Conservation (phyloP, 805 yeast species). For the Cyberlindnera maritima region DNA sequence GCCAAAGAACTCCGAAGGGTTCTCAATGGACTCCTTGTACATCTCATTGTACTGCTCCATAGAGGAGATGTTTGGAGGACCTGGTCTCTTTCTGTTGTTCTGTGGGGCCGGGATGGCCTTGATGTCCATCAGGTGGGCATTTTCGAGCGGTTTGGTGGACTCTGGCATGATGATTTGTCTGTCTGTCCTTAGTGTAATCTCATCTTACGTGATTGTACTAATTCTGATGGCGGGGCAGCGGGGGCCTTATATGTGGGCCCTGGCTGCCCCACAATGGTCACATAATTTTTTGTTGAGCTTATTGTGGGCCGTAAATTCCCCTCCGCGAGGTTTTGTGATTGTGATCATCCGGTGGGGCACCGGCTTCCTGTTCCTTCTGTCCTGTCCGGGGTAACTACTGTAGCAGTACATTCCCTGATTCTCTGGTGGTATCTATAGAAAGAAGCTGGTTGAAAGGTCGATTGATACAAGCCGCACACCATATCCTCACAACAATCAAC, state of each 20-base stretch:
- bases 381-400: background rate
- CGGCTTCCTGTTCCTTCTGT: background rate
- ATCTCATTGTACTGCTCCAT: conserved; percentile 69
- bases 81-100: conserved; percentile 26
- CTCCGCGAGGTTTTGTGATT: background rate
- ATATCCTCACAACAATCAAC: no score
- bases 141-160: conserved; percentile 25
- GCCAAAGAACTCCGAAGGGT: conserved; percentile 84
- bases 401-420: no score
- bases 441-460: no score
- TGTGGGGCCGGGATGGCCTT: conserved; percentile 25
- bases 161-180: conserved; percentile 20
- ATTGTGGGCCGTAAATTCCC: conserved; percentile 1
- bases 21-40: conserved; percentile 73
- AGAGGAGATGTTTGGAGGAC: conserved; percentile 22
- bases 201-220: no score
- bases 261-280: conserved; percentile 6
- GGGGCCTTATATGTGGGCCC: background rate
- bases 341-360: background rate
- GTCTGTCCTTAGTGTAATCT: no score
- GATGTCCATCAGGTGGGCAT: conserved; percentile 31
- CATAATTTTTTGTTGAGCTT: conserved; percentile 5
- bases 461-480: no score
- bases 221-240: background rate
- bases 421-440: no score